Evolutionary conservation across 495 filamentous ascomycete genomes (phyloP), one percentile per base, ranked within the genome.

Genomic region (Tuber magnatum): DNA sequence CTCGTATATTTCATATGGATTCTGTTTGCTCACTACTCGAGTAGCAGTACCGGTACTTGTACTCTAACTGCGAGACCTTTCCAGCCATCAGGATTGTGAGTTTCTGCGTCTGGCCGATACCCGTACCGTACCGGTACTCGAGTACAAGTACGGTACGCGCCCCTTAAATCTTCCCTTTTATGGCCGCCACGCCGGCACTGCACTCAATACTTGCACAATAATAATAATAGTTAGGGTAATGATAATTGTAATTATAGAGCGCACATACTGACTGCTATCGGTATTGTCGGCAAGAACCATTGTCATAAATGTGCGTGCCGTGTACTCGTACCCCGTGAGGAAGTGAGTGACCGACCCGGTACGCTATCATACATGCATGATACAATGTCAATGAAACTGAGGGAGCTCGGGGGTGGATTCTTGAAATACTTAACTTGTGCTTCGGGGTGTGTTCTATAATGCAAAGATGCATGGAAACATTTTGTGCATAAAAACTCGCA

Each of bases 381-480:
- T 65, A 35, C 32, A 35, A 35, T 35, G 35, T 65, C 28, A 28
- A 35, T 35, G 56, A 65, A 65, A 65, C 56, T 18, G 7, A 32
- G 51, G 51, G 14, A 61, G 24, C n/a, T n/a, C 24, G n/a, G n/a
- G 8, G n/a, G n/a, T 3, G 12, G 56, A 70, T 73, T 69, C 72
- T 78, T 22, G 77, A 78, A 78, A 75, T 72, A 71, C 35, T 20
- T n/a, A n/a, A n/a, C n/a, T n/a, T n/a, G n/a, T 46, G 65, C 69
- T 46, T 78, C 76, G 72, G 70, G 74, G 70, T 71, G 70, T 69
- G 77, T 79, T 75, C 79, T 79, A 79, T 79, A 79, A 68, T 69
- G 72, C 77, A 77, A 74, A 44, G 77, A 35, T 40, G 69, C 40
- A 69, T 68, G 48, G 68, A 79, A 79, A 79, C 61, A 78, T 79